Evolutionary conservation across 2,329 filamentous ascomycete genomes (phyloP).

Genomic region (Talaromyces sp.): DNA sequence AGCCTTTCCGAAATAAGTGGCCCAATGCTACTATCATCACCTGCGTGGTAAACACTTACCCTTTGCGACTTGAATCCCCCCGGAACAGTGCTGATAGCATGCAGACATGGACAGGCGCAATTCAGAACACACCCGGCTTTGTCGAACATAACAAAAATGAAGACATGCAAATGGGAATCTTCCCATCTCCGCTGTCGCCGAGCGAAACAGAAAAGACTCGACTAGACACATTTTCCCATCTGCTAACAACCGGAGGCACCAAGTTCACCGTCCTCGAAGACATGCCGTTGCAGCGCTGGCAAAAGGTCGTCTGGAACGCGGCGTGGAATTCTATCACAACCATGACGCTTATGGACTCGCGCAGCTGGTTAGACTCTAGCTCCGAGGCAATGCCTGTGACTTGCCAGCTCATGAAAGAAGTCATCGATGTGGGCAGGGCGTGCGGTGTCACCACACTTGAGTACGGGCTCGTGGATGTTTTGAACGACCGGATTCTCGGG

Average conservation of each 20-base stretch:
- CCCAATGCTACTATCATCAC: slow-evolving; percentile 28
- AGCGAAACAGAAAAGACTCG: slow-evolving; percentile 26
- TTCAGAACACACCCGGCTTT: slow-evolving; percentile 44
- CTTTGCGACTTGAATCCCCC: neutral
- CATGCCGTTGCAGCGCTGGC: slow-evolving; percentile 34
- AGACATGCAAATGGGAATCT: slow-evolving; percentile 51
- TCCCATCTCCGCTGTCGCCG: slow-evolving; percentile 32
- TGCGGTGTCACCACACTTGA: slow-evolving; percentile 31
- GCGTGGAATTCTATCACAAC: slow-evolving; percentile 40
- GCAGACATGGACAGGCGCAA: slow-evolving; percentile 51
- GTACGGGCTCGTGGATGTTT: slow-evolving; percentile 30
- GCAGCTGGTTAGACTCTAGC: slow-evolving; percentile 37
- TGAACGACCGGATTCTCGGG: slow-evolving; percentile 33
- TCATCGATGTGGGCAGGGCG: slow-evolving; percentile 35
- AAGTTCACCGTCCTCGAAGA: slow-evolving; percentile 27
- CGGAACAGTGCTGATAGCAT: neutral
- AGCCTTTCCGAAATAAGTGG: slow-evolving; percentile 29
- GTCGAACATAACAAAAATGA: slow-evolving; percentile 49
- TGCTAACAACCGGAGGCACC: slow-evolving; percentile 40
- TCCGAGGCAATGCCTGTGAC: slow-evolving; percentile 34
- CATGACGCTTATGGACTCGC: slow-evolving; percentile 37
- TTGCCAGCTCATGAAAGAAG: slow-evolving; percentile 37
- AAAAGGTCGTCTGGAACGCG: slow-evolving; percentile 38
- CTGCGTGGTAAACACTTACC: slow-evolving; percentile 34
- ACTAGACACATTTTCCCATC: slow-evolving; percentile 35